Conservation (phyloP, 83 land plant species). For the Picea abies region DNA sequence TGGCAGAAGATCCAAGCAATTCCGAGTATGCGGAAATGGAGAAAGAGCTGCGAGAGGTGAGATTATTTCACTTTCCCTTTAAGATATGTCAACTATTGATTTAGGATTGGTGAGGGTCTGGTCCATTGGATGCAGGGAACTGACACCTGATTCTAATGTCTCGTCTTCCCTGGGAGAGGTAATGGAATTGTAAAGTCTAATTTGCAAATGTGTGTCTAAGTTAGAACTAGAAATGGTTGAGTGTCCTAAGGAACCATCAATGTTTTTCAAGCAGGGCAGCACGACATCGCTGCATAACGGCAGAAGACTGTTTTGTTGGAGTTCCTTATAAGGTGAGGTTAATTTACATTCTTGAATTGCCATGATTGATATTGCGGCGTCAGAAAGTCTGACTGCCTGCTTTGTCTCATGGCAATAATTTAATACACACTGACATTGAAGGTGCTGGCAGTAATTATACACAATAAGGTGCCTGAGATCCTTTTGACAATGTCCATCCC, state of each 20-base stretch:
- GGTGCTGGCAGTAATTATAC: not conserved
- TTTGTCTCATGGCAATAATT: conserved; percentile 5
- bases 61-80: conserved; percentile 3
- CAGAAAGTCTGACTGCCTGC: not conserved
- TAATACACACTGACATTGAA: conserved; percentile 6
- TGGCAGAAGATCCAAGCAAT: conserved; percentile 62
- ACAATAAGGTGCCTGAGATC: conserved; percentile 3
- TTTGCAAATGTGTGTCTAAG: not conserved
- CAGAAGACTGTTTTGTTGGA: conserved; percentile 7
- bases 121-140: not conserved
- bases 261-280: conserved; percentile 47
- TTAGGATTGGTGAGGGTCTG: not conserved
- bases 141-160: not conserved
- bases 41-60: conserved; percentile 73
- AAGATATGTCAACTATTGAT: not conserved
- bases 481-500: conserved; percentile 44
- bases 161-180: not conserved
- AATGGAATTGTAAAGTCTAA: conserved; percentile 1
- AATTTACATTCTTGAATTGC: conserved; percentile 11
- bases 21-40: conserved; percentile 69
- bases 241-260: conserved; percentile 32
- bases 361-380: conserved; percentile 9
- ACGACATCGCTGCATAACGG: conserved; percentile 25
- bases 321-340: conserved; percentile 39
- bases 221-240: conserved; percentile 17